These are phyloP conservation scores for Rhodotorula sp. DNA, from an alignment of 1,284 basidiomycete genomes.

Conservation along the genomic window DNA sequence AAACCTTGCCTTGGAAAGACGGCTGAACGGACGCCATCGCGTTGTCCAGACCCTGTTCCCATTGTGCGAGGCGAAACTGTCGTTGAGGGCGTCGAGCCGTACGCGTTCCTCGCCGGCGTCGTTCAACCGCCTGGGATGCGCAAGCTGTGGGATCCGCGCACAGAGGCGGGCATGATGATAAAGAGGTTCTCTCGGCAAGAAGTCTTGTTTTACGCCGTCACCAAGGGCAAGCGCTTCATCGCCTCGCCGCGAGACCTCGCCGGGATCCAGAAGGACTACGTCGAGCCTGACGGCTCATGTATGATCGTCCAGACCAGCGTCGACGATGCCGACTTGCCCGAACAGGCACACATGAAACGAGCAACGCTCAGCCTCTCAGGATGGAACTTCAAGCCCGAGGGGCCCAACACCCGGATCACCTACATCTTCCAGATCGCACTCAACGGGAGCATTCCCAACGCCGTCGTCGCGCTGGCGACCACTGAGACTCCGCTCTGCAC, in stretches of 20 bases:
- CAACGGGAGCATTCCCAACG: constrained; percentile 17
- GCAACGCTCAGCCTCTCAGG: constrained; percentile 26
- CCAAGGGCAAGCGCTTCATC: constrained; percentile 26
- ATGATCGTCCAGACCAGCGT: constrained; percentile 28
- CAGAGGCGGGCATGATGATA: constrained; percentile 21
- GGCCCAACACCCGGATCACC: neutral
- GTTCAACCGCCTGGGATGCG: constrained; percentile 33
- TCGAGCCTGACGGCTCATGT: constrained; percentile 11
- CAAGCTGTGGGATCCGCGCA: constrained; percentile 27
- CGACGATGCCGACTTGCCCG: constrained; percentile 11
- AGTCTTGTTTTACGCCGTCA: constrained; percentile 29
- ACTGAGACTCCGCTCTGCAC: constrained; percentile 25
- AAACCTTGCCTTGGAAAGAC: too few species aligned
- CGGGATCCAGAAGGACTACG: constrained; percentile 31
- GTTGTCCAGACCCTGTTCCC: constrained; percentile 7
- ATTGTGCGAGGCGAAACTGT: constrained; percentile 20
- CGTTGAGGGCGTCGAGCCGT: constrained; percentile 23
- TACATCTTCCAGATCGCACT: constrained; percentile 31
- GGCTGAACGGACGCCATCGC: neutral
- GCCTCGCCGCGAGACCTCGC: constrained; percentile 29
- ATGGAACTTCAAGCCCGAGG: constrained; percentile 19
- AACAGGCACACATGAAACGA: constrained; percentile 17
- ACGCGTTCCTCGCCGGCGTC: constrained; percentile 30
- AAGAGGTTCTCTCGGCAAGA: constrained; percentile 19
- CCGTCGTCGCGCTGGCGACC: constrained; percentile 21